Conservation (phyloP, 805 yeast genomes). For the Ogataea neopini region DNA sequence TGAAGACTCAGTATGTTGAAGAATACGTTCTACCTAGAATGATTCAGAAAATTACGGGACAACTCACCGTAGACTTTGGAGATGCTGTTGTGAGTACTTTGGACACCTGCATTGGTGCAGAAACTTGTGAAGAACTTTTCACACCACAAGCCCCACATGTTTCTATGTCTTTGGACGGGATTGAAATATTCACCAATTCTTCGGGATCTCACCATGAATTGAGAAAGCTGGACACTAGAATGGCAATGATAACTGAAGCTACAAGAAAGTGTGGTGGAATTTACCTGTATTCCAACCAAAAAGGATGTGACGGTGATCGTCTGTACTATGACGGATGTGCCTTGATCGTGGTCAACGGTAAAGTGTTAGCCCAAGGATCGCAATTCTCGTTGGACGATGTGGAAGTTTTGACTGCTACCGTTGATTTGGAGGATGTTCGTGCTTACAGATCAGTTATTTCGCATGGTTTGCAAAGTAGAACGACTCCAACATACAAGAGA, state of each 20-base stretch:
- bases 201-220: constrained; percentile 98
- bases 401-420: constrained; percentile 93
- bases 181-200: constrained; percentile 94
- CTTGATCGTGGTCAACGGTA: constrained; percentile 87
- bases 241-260: constrained; percentile 85
- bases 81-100: constrained; percentile 84
- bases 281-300: constrained; percentile 89
- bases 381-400: constrained; percentile 91
- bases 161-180: constrained; percentile 89
- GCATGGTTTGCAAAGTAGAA: constrained; percentile 68
- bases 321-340: constrained; percentile 98
- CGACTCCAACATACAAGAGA: constrained; percentile 47
- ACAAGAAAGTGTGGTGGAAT: constrained; percentile 97
- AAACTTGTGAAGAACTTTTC: constrained; percentile 96
- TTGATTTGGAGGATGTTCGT: constrained; percentile 89
- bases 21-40: constrained; percentile 67
- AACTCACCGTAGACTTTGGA: constrained; percentile 73
- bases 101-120: constrained; percentile 93
- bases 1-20: constrained; percentile 74
- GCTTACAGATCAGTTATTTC: constrained; percentile 73
- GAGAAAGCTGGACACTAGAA: constrained; percentile 81
- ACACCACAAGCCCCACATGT: constrained; percentile 97
- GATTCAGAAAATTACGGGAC: constrained; percentile 67
- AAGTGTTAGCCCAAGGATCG: constrained; percentile 87
- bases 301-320: constrained; percentile 98